phyloP scores from a whole-genome alignment of 106 monocot species.

The Alisma plantagoaquatica region DNA sequence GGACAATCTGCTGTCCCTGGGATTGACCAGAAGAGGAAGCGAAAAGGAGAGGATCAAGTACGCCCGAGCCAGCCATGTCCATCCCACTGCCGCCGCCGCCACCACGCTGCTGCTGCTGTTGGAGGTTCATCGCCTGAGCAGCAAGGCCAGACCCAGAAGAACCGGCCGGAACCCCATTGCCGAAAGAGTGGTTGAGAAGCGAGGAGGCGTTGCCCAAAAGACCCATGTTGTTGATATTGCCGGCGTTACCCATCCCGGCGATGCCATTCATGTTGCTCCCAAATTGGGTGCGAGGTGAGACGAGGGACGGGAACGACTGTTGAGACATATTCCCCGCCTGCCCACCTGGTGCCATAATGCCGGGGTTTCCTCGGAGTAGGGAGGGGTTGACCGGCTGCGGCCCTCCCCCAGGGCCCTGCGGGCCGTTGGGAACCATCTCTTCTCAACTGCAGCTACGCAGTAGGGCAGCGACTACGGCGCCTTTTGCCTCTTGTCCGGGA shows the following conservation, averaged over 20 bases:
- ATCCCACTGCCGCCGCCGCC: slow-evolving; percentile 2
- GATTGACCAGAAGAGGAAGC: slow-evolving; percentile 8
- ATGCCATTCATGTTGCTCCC: slow-evolving; percentile 9
- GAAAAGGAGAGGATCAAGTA: slow-evolving; percentile 23
- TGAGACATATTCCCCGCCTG: slow-evolving; percentile 19
- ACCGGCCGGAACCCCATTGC: slow-evolving; percentile 9
- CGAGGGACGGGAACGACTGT: slow-evolving; percentile 20
- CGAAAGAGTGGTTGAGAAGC: slow-evolving; percentile 20
- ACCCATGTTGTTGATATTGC: slow-evolving; percentile 9
- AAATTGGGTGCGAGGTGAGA: slow-evolving; percentile 26
- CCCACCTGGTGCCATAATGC: background rate
- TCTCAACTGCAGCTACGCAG: no score
- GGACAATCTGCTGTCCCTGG: background rate
- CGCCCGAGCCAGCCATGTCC: slow-evolving; percentile 18
- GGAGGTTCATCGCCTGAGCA: background rate
- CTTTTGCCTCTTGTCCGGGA: no score
- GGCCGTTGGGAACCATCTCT: slow-evolving; percentile 19
- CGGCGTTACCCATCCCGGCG: background rate
- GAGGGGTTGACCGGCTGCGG: slow-evolving; percentile 15
- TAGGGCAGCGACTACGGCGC: no score
- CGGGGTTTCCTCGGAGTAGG: slow-evolving; percentile 21
- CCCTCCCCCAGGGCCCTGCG: slow-evolving; percentile 8
- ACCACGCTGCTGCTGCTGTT: no score
- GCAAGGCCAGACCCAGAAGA: slow-evolving; percentile 3
- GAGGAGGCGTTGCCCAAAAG: slow-evolving; percentile 23